These are phyloP conservation scores for Rhazya stricta DNA, from an alignment of 257 asterid species.

Conservation along the genomic window DNA sequence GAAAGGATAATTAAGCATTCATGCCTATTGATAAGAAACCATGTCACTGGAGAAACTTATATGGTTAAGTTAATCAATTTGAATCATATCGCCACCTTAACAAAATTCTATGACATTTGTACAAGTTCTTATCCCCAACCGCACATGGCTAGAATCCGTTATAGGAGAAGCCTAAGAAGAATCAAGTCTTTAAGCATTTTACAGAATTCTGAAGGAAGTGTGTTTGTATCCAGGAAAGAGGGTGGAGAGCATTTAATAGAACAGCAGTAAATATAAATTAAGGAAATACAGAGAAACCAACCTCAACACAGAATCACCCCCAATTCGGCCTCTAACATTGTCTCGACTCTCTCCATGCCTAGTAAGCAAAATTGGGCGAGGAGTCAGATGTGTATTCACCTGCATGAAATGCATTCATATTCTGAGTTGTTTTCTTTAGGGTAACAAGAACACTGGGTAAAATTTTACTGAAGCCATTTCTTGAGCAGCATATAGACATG, in stretches of 20 bases:
- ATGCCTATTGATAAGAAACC: not conserved
- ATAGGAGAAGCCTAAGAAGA: not conserved
- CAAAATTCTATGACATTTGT: not conserved
- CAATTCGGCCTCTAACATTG: conserved; percentile 96
- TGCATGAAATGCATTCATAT: conserved; percentile 28
- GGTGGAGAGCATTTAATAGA: not conserved
- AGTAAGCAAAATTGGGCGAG: conserved; percentile 96
- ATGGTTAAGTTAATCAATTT: not conserved
- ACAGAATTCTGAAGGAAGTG: not conserved
- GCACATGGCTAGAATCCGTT: not conserved
- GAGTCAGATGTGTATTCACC: conserved; percentile 98
- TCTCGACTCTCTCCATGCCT: conserved; percentile 97
- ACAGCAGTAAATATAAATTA: not conserved
- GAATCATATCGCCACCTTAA: not conserved
- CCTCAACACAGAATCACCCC: conserved; percentile 95
- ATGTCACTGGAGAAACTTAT: not conserved
- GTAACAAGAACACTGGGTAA: not conserved
- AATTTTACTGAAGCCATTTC: not conserved
- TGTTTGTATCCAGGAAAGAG: not conserved
- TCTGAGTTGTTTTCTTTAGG: not conserved
- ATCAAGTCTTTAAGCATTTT: not conserved
- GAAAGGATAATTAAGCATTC: not conserved
- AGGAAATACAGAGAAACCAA: conserved; percentile 16
- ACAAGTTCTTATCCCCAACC: not conserved
- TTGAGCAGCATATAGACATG: conserved; percentile 3